Percentiles rank a stretch among this genome's conserved stretches.
Evolutionary conservation across 805 yeast species (phyloP).

Genomic region (Lachancea nothofagi): DNA sequence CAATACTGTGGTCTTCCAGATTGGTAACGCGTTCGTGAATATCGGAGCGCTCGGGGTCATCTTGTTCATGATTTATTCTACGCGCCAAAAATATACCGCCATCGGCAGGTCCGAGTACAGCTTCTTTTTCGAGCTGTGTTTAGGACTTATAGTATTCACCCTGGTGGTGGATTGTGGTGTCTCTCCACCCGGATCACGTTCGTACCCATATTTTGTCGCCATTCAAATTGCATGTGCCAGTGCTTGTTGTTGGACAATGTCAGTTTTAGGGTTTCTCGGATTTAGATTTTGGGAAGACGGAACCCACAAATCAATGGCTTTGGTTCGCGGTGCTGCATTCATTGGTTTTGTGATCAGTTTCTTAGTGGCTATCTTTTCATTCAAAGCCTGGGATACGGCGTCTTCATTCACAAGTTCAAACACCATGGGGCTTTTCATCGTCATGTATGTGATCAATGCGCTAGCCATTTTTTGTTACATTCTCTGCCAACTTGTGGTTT

Average conservation of each 20-base stretch:
- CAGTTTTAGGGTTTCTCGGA: constrained; percentile 72
- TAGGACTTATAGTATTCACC: constrained; percentile 55
- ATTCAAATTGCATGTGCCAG: constrained; percentile 71
- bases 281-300: constrained; percentile 97
- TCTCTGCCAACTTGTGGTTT: constrained; percentile 61
- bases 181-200: constrained; percentile 71
- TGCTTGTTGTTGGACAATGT: constrained; percentile 61
- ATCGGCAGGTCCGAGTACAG: constrained; percentile 88
- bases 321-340: constrained; percentile 46
- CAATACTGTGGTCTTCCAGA: constrained; percentile 83
- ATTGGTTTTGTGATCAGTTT: constrained; percentile 61
- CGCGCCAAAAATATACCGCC: constrained; percentile 85
- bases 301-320: constrained; percentile 55
- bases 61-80: constrained; percentile 66
- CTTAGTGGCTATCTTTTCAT: constrained; percentile 64
- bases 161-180: constrained; percentile 90
- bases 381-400: constrained; percentile 53
- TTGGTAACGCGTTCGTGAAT: constrained; percentile 83
- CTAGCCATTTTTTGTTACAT: constrained; percentile 56
- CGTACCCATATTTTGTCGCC: constrained; percentile 79
- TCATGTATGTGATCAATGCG: constrained; percentile 68
- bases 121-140: constrained; percentile 56
- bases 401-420: constrained; percentile 42
- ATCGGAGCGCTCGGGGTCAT: constrained; percentile 64
- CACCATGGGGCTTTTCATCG: constrained; percentile 64